These are phyloP conservation scores for Reutealis trisperma DNA, from an alignment of 345 rosid genomes.

Conservation along the genomic window DNA sequence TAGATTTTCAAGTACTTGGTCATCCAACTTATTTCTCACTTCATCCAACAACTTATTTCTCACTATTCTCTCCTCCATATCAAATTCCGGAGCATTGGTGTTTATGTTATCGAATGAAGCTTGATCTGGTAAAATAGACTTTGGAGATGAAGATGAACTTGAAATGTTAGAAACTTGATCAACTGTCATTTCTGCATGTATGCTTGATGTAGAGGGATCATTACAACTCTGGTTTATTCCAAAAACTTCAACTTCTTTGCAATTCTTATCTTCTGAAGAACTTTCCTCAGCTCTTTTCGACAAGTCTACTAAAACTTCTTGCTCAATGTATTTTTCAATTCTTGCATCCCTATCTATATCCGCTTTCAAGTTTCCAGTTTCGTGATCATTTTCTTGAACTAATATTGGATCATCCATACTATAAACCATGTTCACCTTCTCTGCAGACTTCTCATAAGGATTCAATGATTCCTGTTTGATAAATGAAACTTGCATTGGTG, in stretches of 20 bases:
- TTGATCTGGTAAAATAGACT: slow-evolving; percentile 44
- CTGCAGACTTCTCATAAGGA: slow-evolving; percentile 34
- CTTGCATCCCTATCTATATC: neutral
- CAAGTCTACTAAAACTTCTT: slow-evolving; percentile 8
- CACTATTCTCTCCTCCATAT: slow-evolving; percentile 19
- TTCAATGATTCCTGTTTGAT: slow-evolving; percentile 38
- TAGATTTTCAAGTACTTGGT: slow-evolving; percentile 15
- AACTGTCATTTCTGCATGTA: slow-evolving; percentile 12
- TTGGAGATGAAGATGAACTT: slow-evolving; percentile 46
- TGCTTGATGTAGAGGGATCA: slow-evolving; percentile 19
- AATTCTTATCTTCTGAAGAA: slow-evolving; percentile 15
- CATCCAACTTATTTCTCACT: slow-evolving; percentile 22
- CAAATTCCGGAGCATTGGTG: slow-evolving; percentile 16
- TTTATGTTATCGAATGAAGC: slow-evolving; percentile 16
- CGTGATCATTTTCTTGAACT: slow-evolving; percentile 14
- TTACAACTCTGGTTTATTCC: slow-evolving; percentile 21
- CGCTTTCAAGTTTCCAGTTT: slow-evolving; percentile 10
- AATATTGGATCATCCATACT: slow-evolving; percentile 18
- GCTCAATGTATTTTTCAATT: slow-evolving; percentile 7
- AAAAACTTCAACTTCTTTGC: slow-evolving; percentile 28
- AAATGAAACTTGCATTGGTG: neutral
- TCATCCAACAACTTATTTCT: slow-evolving; percentile 23
- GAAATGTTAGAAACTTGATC: slow-evolving; percentile 31
- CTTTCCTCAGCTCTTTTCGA: slow-evolving; percentile 29
- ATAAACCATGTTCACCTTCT: slow-evolving; percentile 32